Evolutionary conservation across 352 stramenopile genomes (phyloP).

Genomic region (Albugo laibachii): DNA sequence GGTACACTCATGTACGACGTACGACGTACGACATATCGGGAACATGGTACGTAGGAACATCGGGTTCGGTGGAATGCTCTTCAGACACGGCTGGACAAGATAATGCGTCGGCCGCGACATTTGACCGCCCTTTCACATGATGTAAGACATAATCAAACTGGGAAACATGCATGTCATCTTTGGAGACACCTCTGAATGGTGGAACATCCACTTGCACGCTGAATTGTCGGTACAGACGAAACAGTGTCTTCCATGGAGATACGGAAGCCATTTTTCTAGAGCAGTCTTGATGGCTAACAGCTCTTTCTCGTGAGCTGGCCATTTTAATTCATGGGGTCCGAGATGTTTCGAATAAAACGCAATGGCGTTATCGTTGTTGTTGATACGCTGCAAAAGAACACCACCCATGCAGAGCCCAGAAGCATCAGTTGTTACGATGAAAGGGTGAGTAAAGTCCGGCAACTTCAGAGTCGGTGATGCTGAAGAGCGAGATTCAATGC

Average conservation of each 20-base stretch:
- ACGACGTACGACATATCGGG: too few relatives aligned
- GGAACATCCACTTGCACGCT: neutral
- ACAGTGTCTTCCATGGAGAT: slow-evolving; percentile 1
- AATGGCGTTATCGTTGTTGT: neutral
- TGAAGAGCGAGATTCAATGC: slow-evolving; percentile 3
- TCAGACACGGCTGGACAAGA: neutral
- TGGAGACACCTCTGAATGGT: neutral
- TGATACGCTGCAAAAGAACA: neutral
- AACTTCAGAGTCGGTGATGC: slow-evolving; percentile 5
- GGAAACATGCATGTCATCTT: neutral
- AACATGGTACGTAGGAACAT: too few relatives aligned
- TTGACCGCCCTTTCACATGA: neutral
- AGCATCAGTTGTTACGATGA: slow-evolving; percentile 5
- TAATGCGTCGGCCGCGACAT: slow-evolving; percentile 2
- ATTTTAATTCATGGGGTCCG: slow-evolving; percentile 1
- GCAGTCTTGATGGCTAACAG: slow-evolving; percentile 1
- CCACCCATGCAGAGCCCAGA: slow-evolving; percentile 2
- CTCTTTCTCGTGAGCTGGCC: neutral
- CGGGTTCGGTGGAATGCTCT: neutral
- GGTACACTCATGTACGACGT: too few relatives aligned
- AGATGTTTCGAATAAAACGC: slow-evolving; percentile 1
- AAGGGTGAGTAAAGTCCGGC: slow-evolving; percentile 4
- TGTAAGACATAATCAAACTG: neutral
- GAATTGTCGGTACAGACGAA: slow-evolving; percentile 6
- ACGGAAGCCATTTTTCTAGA: slow-evolving; percentile 5